phyloP scores from a whole-genome alignment of 331 rosid species.

The Acacia pycnantha region DNA sequence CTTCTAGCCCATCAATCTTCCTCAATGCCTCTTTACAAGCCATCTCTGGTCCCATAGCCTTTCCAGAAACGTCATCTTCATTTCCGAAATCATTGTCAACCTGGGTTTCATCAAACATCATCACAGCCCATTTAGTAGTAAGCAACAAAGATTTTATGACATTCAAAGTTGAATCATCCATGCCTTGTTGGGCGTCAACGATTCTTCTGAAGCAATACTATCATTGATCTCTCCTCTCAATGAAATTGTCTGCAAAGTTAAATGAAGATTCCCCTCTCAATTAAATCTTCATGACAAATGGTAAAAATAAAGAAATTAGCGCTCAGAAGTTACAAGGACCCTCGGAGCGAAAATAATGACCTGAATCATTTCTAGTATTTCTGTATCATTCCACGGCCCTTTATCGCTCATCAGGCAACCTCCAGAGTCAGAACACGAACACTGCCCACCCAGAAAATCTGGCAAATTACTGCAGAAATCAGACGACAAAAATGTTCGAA shows the following conservation, averaged over 20 bases:
- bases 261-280: slow-evolving; percentile 10
- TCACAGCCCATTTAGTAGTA: neutral
- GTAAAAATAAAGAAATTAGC: neutral
- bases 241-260: slow-evolving; percentile 51
- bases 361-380: slow-evolving; percentile 62
- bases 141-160: neutral
- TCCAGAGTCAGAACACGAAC: slow-evolving; percentile 71
- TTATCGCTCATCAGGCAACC: slow-evolving; percentile 80
- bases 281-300: neutral
- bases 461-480: slow-evolving; percentile 73
- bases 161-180: slow-evolving; percentile 14
- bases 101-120: slow-evolving; percentile 32
- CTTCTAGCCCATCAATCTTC: slow-evolving; percentile 59
- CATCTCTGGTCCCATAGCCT: slow-evolving; percentile 16
- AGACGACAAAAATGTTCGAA: neutral
- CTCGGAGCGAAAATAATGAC: slow-evolving; percentile 28
- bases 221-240: slow-evolving; percentile 32
- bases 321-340: neutral
- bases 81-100: slow-evolving; percentile 27
- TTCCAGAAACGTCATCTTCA: slow-evolving; percentile 16
- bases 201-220: slow-evolving; percentile 28
- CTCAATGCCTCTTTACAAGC: slow-evolving; percentile 34
- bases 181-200: slow-evolving; percentile 28
- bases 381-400: slow-evolving; percentile 88
- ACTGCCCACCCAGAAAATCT: slow-evolving; percentile 76